These are phyloP conservation scores for Diutina pseudorugosa DNA, from an alignment of 1,139 yeast species.

Conservation along the genomic window DNA sequence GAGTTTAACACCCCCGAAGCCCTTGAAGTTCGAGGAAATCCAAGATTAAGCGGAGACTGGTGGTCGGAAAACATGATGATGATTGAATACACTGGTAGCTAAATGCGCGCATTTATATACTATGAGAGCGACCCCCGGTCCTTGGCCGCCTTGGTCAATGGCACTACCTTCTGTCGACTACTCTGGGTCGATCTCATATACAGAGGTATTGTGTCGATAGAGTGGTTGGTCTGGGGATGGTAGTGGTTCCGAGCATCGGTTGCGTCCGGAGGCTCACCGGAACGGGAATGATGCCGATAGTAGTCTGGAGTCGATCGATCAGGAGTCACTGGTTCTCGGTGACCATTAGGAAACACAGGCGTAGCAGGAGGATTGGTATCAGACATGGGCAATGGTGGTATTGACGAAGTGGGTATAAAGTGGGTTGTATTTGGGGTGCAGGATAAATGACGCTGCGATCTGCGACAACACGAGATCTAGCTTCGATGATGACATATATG, in stretches of 20 bases:
- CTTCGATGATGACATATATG: too few species aligned
- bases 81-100: background rate
- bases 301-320: background rate
- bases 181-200: constrained; percentile 1
- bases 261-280: background rate
- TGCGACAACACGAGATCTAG: background rate
- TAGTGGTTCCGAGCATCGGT: background rate
- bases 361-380: background rate
- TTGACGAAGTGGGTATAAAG: background rate
- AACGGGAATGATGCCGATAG: background rate
- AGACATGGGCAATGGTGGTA: background rate
- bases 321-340: background rate
- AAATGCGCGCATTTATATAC: background rate
- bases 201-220: background rate
- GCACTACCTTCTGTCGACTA: background rate
- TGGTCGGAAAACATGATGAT: background rate
- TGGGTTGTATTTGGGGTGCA: background rate
- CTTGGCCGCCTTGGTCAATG: background rate
- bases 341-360: background rate
- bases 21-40: background rate
- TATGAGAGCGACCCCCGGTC: background rate
- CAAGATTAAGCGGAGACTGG: background rate
- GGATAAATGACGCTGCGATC: background rate
- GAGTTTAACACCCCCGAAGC: background rate
- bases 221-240: background rate